A percentile compares a stretch with the other conserved stretches of the same genome.
phyloP scores from a whole-genome alignment of 768 basidiomycete genomes.

The Mycena vulgaris region DNA sequence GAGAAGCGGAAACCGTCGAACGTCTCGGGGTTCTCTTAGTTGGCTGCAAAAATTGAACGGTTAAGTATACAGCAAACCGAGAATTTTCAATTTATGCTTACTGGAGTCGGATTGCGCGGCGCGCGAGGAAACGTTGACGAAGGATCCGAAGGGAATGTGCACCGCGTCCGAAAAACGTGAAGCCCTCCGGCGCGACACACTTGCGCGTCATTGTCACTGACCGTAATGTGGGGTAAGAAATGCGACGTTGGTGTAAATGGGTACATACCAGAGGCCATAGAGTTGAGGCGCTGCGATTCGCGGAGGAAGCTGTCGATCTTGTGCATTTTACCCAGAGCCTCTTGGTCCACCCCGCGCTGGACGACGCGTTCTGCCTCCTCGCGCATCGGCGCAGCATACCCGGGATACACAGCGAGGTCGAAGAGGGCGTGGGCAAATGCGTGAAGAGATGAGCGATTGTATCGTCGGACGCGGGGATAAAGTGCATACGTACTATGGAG shows the following conservation, averaged over 20 bases:
- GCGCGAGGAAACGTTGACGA: not conserved
- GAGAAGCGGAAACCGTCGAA: not conserved
- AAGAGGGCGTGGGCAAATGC: conserved; percentile 20
- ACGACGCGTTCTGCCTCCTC: not conserved
- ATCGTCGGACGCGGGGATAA: not conserved
- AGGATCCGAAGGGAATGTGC: not conserved
- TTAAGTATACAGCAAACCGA: not conserved
- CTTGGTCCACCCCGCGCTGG: not conserved
- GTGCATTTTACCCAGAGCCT: not conserved
- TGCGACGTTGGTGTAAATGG: not conserved
- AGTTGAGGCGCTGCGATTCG: no score
- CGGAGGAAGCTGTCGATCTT: no score
- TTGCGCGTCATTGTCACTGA: not conserved
- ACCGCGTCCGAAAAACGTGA: not conserved
- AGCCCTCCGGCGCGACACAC: not conserved
- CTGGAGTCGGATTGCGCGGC: not conserved
- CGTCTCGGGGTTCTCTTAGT: not conserved
- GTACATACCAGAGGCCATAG: not conserved
- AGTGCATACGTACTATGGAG: not conserved
- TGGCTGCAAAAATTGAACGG: not conserved
- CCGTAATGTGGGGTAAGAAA: not conserved
- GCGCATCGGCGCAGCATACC: not conserved
- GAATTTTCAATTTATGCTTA: not conserved
- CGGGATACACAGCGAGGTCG: not conserved
- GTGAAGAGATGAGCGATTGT: not conserved